Evolutionary conservation across 257 asterid genomes (phyloP).

Genomic region (Lavandula angustifolia): DNA sequence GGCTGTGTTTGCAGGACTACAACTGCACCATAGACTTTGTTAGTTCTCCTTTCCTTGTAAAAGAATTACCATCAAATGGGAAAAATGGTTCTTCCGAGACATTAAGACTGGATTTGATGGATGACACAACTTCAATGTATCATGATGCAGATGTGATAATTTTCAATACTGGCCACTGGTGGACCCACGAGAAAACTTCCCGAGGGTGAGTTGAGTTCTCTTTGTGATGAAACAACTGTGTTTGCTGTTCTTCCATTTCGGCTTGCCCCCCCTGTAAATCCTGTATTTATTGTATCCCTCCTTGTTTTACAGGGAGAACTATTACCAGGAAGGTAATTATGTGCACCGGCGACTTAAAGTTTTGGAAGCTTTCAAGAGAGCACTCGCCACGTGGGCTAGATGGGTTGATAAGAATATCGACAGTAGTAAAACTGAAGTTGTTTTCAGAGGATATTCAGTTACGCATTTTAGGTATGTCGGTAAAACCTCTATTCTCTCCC

Average conservation of each 20-base stretch:
- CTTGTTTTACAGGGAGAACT: conserved; percentile 60
- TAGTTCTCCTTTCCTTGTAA: conserved; percentile 84
- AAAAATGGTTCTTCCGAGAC: conserved; percentile 74
- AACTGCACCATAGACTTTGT: conserved; percentile 86
- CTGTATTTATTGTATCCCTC: background rate
- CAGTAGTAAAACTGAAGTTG: conserved; percentile 52
- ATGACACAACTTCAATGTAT: conserved; percentile 71
- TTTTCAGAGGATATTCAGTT: conserved; percentile 87
- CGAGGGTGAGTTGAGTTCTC: conserved; percentile 60
- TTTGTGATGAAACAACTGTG: background rate
- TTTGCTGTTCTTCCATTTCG: background rate
- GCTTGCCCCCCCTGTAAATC: background rate
- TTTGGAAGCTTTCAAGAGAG: conserved; percentile 84
- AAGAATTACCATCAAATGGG: conserved; percentile 55
- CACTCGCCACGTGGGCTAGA: conserved; percentile 73
- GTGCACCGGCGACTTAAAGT: conserved; percentile 74
- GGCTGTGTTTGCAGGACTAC: conserved; percentile 62
- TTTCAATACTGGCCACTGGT: conserved; percentile 97
- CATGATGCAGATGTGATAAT: conserved; percentile 82
- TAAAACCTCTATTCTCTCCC: background rate
- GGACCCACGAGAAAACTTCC: conserved; percentile 98
- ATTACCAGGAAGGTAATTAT: conserved; percentile 88
- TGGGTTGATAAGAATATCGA: conserved; percentile 82
- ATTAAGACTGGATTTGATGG: conserved; percentile 85
- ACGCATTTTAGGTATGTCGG: conserved; percentile 82